Conservation (phyloP, 2,329 filamentous ascomycete genomes). For the Graphilbum fragrans region DNA sequence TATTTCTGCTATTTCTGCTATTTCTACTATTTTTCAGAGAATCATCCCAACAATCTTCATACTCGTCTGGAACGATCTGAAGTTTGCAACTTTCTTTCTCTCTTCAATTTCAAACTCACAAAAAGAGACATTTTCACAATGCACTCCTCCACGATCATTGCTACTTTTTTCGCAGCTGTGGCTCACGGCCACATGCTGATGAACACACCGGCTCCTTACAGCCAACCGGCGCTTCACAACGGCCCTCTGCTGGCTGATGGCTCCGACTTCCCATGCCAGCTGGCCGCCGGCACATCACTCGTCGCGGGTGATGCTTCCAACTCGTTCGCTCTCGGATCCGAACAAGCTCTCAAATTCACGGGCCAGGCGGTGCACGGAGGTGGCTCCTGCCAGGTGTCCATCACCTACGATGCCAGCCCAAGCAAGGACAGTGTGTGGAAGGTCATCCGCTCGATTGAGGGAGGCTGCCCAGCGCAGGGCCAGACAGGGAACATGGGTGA, state of each 20-base stretch:
- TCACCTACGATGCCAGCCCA: conserved; percentile 67
- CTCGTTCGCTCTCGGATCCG: conserved; percentile 49
- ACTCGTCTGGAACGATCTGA: not conserved
- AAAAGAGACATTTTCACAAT: conserved; percentile 17
- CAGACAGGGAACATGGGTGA: conserved; percentile 44
- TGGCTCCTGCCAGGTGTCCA: conserved; percentile 79
- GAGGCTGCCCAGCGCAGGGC: conserved; percentile 63
- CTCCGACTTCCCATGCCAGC: conserved; percentile 75
- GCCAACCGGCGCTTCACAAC: conserved; percentile 33
- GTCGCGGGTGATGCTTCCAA: conserved; percentile 38
- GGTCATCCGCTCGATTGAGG: conserved; percentile 79
- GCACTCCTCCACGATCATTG: conserved; percentile 28
- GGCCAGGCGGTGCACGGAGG: conserved; percentile 77
- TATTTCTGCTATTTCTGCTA: not conserved
- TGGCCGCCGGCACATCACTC: conserved; percentile 32
- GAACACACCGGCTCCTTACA: conserved; percentile 52
- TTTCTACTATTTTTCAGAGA: not conserved
- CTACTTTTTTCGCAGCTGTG: conserved; percentile 36
- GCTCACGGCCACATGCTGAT: conserved; percentile 70
- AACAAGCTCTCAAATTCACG: conserved; percentile 49
- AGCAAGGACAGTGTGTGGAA: conserved; percentile 62
- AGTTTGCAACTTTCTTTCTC: not conserved
- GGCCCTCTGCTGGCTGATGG: conserved; percentile 49
- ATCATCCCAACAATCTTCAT: not conserved
- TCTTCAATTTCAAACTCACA: not conserved